These are phyloP conservation scores for Brettanomyces custersianus DNA, from an alignment of 805 yeast species.

Conservation along the genomic window DNA sequence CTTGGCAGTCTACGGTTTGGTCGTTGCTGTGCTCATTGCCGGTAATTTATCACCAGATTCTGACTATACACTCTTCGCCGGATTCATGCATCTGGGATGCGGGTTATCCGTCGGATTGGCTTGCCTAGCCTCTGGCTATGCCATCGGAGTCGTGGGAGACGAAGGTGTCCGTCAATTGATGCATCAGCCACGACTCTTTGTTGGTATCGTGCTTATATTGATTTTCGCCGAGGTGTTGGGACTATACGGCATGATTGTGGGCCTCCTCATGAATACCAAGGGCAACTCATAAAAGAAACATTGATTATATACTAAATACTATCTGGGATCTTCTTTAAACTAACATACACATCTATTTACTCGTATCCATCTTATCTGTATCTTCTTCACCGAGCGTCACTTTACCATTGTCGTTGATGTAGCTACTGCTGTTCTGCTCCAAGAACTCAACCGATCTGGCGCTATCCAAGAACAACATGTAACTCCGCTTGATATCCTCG, in stretches of 20 bases:
- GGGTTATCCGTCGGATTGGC: conserved; percentile 96
- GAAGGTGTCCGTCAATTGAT: conserved; percentile 98
- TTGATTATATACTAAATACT: not conserved
- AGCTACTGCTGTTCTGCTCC: conserved; percentile 40
- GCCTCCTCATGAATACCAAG: conserved; percentile 84
- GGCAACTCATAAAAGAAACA: conserved; percentile 49
- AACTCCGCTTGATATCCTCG: conserved; percentile 77
- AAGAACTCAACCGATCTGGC: conserved; percentile 69
- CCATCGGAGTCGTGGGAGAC: conserved; percentile 98
- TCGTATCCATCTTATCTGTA: conserved; percentile 4
- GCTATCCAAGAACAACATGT: conserved; percentile 76
- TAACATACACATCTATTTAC: not conserved
- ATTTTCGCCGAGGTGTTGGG: conserved; percentile 98
- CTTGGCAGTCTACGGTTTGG: conserved; percentile 91
- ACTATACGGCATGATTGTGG: conserved; percentile 90
- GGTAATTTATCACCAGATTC: conserved; percentile 75
- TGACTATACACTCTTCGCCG: conserved; percentile 81
- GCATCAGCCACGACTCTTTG: conserved; percentile 95
- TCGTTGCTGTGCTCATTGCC: conserved; percentile 92
- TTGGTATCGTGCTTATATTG: conserved; percentile 93
- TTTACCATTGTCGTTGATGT: conserved; percentile 71
- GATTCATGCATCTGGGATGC: conserved; percentile 96
- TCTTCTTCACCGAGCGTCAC: conserved; percentile 44
- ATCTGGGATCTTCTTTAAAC: not conserved
- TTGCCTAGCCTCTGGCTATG: conserved; percentile 93